A percentile compares a stretch with the other conserved stretches of the same genome.
phyloP scores from a whole-genome alignment of 345 rosid genomes.

The Pugionium dolabratum region DNA sequence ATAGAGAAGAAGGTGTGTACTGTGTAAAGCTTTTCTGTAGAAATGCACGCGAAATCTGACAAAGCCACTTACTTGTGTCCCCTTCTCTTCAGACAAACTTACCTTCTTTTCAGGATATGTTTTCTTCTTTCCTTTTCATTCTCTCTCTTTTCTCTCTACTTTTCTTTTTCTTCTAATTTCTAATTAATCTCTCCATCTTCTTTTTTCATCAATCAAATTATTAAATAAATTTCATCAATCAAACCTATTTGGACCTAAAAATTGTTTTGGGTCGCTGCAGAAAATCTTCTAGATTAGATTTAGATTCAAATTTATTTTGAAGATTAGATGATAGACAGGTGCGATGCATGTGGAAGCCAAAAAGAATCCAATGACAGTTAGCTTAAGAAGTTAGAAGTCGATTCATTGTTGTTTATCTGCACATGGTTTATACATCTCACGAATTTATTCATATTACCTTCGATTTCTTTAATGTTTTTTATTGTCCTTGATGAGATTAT shows the following conservation, averaged over 20 bases:
- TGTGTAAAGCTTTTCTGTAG: slow-evolving; percentile 1
- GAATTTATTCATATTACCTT: slow-evolving; percentile 41
- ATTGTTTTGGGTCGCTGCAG: background rate
- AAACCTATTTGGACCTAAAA: slow-evolving; percentile 34
- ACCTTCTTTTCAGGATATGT: slow-evolving; percentile 45
- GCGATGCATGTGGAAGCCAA: slow-evolving; percentile 38
- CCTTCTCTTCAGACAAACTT: slow-evolving; percentile 43
- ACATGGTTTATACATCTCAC: slow-evolving; percentile 37
- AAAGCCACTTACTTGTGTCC: slow-evolving; percentile 36
- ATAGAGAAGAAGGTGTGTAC: background rate
- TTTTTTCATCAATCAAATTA: no score
- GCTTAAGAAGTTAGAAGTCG: background rate
- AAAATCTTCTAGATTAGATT: slow-evolving; percentile 20
- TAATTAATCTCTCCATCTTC: background rate
- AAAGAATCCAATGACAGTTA: slow-evolving; percentile 30
- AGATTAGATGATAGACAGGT: slow-evolving; percentile 12
- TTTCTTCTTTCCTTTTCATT: slow-evolving; percentile 41
- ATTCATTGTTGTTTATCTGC: background rate
- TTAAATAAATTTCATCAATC: no score
- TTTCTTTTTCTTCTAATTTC: no score
- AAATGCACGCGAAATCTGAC: slow-evolving; percentile 46
- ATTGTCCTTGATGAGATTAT: background rate
- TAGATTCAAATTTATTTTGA: background rate
- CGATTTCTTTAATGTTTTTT: background rate
- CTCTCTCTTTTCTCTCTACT: background rate